Evolutionary conservation across 1,284 basidiomycete genomes (phyloP), one percentile per base, ranked within the genome.

Genomic region (Ceratobasidium sp.): DNA sequence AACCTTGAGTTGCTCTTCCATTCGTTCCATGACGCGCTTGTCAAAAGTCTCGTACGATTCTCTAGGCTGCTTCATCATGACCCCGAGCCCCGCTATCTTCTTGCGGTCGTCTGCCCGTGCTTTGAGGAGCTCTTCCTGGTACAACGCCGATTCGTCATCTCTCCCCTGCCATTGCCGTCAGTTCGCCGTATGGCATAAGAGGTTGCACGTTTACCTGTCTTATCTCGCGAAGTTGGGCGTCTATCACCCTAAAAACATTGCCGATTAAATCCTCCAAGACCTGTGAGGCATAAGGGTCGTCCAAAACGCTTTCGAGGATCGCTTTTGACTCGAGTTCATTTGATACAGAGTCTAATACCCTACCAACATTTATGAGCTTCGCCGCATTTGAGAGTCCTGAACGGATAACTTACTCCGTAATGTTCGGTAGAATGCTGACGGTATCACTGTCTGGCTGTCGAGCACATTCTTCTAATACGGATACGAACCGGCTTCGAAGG

Each of bases 1-100:
- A 19, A 57, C 66, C 66, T 69, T 69, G n/a, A 69, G 53, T 5
- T 57, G 54, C 19, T 56, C 66, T 24, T 69, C 22, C 53, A 69
- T 57, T 41, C 41, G 56, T 17, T 48, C 8, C 45, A 44, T 11
- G 9, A 69, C 53, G 14, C 11, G 17, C 5, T 22, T 24, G 29
- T 69, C 31, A 8, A 69, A 15, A n/a, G 11, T 57, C n/a, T 41
- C 36, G 1, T 27, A 15, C 5, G 24, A 31, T n/a, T 69, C 33
- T 2, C 51, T 24, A 14, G 27, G 33, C n/a, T n/a, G 53, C 7
- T 29, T 56, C 9, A 66, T 33, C 8, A 66, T 66, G 7, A 33
- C 33, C 27, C 41, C 64, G 8, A 66, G 9, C 31, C 41, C 33
- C 19, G 36, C 50, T n/a, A 57, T 69, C 29, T 69, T 69, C 17